phyloP scores from a whole-genome alignment of 2,329 filamentous ascomycete genomes.

The Gyromitra esculenta region DNA sequence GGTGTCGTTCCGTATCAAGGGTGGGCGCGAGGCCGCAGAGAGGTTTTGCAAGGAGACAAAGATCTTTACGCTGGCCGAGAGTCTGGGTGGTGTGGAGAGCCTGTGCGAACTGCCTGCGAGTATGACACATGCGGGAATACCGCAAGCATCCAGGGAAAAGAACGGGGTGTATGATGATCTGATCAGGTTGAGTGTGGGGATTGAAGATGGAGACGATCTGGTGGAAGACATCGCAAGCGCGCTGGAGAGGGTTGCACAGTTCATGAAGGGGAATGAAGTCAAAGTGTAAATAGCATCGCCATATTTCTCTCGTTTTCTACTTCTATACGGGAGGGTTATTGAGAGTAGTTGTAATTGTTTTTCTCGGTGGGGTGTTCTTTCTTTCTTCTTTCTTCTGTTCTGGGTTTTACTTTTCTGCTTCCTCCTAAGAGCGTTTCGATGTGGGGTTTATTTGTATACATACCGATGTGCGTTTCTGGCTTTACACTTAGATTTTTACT shows the following conservation, averaged over 20 bases:
- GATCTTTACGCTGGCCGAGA: conserved; percentile 94
- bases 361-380: no score
- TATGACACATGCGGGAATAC: conserved; percentile 98
- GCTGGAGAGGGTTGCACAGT: conserved; percentile 66
- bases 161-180: conserved; percentile 96
- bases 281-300: neutral
- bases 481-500: neutral
- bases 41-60: conserved; percentile 89
- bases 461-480: neutral
- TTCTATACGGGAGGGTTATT: no score
- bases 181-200: conserved; percentile 89
- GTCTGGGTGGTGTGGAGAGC: conserved; percentile 88
- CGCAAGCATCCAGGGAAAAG: conserved; percentile 85
- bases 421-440: neutral
- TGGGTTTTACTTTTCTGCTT: neutral
- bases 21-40: conserved; percentile 85
- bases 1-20: conserved; percentile 93
- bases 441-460: conserved; percentile 1
- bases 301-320: neutral
- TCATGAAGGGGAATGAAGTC: neutral
- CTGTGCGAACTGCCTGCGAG: conserved; percentile 89
- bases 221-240: conserved; percentile 83
- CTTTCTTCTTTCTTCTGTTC: neutral
- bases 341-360: no score
- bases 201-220: conserved; percentile 89